A percentile compares a stretch with the other conserved stretches of the same genome.
phyloP scores from a whole-genome alignment of 768 basidiomycete species.

The Tulasnella sp. region DNA sequence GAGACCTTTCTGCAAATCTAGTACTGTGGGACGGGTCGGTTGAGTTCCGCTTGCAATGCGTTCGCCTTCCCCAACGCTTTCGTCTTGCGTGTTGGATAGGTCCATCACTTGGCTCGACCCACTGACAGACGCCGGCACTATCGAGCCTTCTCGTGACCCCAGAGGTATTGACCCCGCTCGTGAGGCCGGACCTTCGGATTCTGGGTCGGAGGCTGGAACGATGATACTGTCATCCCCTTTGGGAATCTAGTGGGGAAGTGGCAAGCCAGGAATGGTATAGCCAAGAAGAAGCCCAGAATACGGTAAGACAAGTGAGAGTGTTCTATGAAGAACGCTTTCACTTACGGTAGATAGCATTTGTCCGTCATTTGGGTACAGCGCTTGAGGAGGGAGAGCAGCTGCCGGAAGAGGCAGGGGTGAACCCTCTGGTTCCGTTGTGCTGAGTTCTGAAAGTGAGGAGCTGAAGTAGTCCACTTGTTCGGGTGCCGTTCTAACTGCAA shows the following conservation, averaged over 20 bases:
- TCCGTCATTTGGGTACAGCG: neutral
- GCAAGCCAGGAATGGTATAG: neutral
- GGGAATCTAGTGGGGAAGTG: neutral
- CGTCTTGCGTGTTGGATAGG: neutral
- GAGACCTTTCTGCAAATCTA: neutral
- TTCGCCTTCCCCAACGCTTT: neutral
- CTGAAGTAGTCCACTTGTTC: neutral
- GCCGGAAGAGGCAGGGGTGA: neutral
- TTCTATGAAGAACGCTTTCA: neutral
- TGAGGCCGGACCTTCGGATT: neutral
- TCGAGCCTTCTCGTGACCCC: neutral
- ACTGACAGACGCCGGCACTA: neutral
- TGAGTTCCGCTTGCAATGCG: neutral
- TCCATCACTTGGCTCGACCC: neutral
- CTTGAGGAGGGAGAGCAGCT: neutral
- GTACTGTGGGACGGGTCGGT: neutral
- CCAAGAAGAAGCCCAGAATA: neutral
- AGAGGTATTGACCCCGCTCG: neutral
- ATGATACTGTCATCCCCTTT: neutral
- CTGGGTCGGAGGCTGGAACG: neutral
- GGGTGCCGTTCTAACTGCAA: neutral
- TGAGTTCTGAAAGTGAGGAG: neutral
- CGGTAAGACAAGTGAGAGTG: neutral
- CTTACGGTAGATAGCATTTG: neutral
- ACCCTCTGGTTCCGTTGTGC: neutral